Conservation (phyloP, 306 rosid genomes). For the Vachellia pachyceras region DNA sequence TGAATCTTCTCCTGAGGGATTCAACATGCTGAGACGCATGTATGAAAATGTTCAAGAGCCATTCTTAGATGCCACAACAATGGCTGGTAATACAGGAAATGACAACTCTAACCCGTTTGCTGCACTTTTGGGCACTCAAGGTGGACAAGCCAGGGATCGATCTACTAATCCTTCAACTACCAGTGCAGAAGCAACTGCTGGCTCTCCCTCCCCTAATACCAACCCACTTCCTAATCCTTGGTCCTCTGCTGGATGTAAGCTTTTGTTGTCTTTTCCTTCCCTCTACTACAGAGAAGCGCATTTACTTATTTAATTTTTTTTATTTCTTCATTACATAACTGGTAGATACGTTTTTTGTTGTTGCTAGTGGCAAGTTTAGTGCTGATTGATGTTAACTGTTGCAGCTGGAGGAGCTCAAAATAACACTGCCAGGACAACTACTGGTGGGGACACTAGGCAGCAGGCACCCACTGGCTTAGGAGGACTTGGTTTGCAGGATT, state of each 20-base stretch:
- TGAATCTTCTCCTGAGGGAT: conserved; percentile 91
- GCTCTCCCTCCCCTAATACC: conserved; percentile 80
- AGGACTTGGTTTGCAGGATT: conserved; percentile 69
- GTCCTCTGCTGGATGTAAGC: conserved; percentile 68
- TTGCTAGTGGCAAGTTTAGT: conserved; percentile 7
- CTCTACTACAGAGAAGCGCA: conserved; percentile 5
- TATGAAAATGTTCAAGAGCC: conserved; percentile 96
- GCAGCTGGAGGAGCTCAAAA: conserved; percentile 68
- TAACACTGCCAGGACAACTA: conserved; percentile 56
- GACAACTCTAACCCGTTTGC: conserved; percentile 47
- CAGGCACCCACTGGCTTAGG: conserved; percentile 64
- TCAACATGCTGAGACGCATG: conserved; percentile 94
- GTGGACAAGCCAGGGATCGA: conserved; percentile 60
- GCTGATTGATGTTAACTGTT: conserved; percentile 36
- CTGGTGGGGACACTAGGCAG: conserved; percentile 62
- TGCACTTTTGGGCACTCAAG: conserved; percentile 57
- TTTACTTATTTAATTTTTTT: not conserved
- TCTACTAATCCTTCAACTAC: conserved; percentile 62
- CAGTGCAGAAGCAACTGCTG: conserved; percentile 59
- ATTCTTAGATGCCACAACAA: conserved; percentile 82
- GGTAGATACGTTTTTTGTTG: conserved; percentile 5
- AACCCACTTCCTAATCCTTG: conserved; percentile 96
- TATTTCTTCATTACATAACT: conserved; percentile 18
- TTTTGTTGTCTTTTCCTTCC: conserved; percentile 27
- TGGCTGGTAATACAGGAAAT: conserved; percentile 72